Percentiles rank a stretch among this genome's conserved stretches.
These are phyloP conservation scores for Claviceps arundinis DNA, from an alignment of 2,329 filamentous ascomycete species.

Conservation along the genomic window DNA sequence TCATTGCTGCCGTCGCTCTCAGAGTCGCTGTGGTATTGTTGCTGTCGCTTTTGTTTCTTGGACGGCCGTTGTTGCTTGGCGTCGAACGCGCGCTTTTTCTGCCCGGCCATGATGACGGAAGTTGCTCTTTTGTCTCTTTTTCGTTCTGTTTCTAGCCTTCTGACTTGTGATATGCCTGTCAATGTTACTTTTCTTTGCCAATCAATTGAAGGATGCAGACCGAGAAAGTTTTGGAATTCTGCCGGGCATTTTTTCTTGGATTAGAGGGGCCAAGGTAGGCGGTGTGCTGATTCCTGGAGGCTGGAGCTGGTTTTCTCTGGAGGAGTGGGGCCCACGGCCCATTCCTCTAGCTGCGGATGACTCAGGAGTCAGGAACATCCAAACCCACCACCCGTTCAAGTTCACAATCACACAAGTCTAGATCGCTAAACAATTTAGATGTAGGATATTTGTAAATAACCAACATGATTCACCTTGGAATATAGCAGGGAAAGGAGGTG, in stretches of 20 bases:
- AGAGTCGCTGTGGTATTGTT: slow-evolving; percentile 38
- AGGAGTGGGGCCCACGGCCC: no score
- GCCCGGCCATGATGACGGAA: slow-evolving; percentile 18
- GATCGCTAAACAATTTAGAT: no score
- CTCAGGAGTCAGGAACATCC: no score
- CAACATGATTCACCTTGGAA: no score
- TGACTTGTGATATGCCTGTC: not conserved
- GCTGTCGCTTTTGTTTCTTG: slow-evolving; percentile 39
- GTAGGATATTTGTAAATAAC: no score
- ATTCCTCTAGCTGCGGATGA: no score
- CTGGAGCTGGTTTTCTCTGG: not conserved
- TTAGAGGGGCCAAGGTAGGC: slow-evolving; percentile 5
- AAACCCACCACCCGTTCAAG: no score
- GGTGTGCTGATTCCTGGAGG: slow-evolving; percentile 3
- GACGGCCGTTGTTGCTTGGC: slow-evolving; percentile 25
- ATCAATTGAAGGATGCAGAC: no score
- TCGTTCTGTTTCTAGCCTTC: not conserved
- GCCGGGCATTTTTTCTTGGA: slow-evolving; percentile 8
- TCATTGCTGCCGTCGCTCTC: slow-evolving; percentile 23
- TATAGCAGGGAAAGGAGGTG: no score
- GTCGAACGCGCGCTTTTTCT: slow-evolving; percentile 21
- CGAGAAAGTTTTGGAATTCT: slow-evolving; percentile 9
- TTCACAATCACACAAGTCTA: no score
- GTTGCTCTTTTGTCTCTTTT: slow-evolving; percentile 4
- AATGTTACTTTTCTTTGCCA: not conserved